A percentile compares a stretch with the other conserved stretches of the same genome.
Conservation (phyloP, 2,329 filamentous ascomycete genomes). For the Cryphonectria carpinicola region DNA sequence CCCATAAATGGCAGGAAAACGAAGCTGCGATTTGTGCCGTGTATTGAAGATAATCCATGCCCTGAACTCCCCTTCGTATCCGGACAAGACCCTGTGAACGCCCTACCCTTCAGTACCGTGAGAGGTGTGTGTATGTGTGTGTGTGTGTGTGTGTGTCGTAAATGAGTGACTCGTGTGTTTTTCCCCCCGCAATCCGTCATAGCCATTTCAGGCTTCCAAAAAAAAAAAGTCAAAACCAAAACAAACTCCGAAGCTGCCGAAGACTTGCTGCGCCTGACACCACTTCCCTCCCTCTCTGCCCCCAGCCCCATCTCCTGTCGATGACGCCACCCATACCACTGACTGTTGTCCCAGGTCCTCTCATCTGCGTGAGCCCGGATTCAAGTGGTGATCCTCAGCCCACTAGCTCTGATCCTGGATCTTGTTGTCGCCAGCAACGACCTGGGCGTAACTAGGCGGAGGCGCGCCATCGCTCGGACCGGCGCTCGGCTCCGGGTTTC, state of each 20-base stretch:
- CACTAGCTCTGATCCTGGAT: constrained; percentile 69
- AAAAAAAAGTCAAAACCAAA: not conserved
- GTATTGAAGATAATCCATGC: not conserved
- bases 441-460: constrained; percentile 84
- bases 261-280: not conserved
- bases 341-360: not conserved
- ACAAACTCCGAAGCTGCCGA: not conserved
- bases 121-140: too few species aligned
- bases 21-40: not conserved
- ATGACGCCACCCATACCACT: not conserved
- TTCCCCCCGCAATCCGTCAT: not conserved
- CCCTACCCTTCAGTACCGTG: not conserved
- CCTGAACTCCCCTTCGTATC: constrained; percentile 4
- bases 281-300: too few species aligned
- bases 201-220: not conserved
- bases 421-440: constrained; percentile 88
- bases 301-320: not conserved
- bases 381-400: constrained; percentile 8
- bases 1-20: not conserved
- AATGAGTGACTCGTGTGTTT: constrained; percentile 5
- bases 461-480: constrained; percentile 48
- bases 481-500: constrained; percentile 42
- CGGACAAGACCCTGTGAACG: not conserved
- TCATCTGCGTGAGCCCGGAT: constrained; percentile 8
- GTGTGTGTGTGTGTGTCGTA: not conserved